Base-by-base conservation (phyloP, 2,329 filamentous ascomycete genomes). In the Capronia coronata region DNA sequence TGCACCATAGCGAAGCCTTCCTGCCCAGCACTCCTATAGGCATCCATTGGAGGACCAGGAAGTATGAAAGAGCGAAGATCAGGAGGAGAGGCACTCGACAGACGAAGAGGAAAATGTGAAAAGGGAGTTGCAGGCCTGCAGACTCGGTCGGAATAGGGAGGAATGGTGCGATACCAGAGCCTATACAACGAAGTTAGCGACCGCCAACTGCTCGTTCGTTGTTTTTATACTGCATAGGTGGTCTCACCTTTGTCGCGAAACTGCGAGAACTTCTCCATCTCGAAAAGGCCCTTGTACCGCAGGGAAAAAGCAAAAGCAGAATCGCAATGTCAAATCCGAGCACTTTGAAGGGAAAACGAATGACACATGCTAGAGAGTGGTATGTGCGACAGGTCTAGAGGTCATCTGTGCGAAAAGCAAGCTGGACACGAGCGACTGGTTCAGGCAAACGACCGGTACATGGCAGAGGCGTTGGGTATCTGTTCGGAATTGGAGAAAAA, bases 121-220 rank as follows among this genome's bases (percentile, higher is more conserved):
- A 65, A 14, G 87, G 73, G 13, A 80, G 75, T 57, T 80, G 79
- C 52, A 86, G 65, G 50, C 78, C 69, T 9, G 83, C 77, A 19
- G 81, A 72, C 41, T 82, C 79, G 5, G 84, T 79, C 14, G 82
- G 77, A 48, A 90, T 78, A 13, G 93, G 90, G 55, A 97, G 83
- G 73, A 98, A 98, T 50, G 93, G 93, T 57, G 93, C 87, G 66
- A 98, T 94, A 62, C 93, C 91, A 59, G 93, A 94, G 59, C 90
- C 91, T 97, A 61, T 50, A 41, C 47, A 53, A n/a, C 32, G 30
- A 55, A 46, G 44, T 44, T 29, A 53, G 40, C 27, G 13, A 22
- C n/a, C 18, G 30, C 13, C n/a, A n/a, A 32, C 16, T 13, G 4
- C n/a, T n/a, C 14, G 14, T 37, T 37, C 14, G 18, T 19, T 37